Percentiles rank a stretch among this genome's conserved stretches.
These are phyloP conservation scores for Trichoderma sp. DNA, from an alignment of 2,329 filamentous ascomycete genomes.

Conservation along the genomic window DNA sequence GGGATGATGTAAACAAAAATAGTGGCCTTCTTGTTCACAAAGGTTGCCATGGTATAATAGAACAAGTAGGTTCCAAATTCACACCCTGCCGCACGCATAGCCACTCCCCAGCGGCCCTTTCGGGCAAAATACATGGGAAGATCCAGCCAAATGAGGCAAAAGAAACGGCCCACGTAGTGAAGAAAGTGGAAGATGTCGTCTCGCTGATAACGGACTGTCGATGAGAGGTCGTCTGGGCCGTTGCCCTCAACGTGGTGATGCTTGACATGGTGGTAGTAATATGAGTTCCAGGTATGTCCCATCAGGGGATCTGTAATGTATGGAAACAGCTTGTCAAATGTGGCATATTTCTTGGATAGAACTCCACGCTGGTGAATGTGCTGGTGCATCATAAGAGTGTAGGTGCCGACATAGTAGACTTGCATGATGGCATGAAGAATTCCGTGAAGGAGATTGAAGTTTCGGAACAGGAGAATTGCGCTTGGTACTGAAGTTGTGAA, in stretches of 20 bases:
- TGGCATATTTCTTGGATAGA: slow-evolving; percentile 51
- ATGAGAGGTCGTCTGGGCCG: slow-evolving; percentile 71
- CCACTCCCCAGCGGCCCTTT: slow-evolving; percentile 57
- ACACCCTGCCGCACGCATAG: slow-evolving; percentile 56
- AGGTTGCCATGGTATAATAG: slow-evolving; percentile 48
- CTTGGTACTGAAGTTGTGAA: slow-evolving; percentile 67
- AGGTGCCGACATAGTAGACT: slow-evolving; percentile 67
- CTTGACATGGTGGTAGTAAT: slow-evolving; percentile 84
- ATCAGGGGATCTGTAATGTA: slow-evolving; percentile 74
- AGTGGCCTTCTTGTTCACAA: slow-evolving; percentile 54
- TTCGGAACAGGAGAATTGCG: slow-evolving; percentile 61
- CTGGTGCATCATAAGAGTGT: slow-evolving; percentile 81
- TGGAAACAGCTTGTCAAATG: slow-evolving; percentile 66
- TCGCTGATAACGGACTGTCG: slow-evolving; percentile 73
- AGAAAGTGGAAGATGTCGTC: slow-evolving; percentile 65
- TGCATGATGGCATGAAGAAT: slow-evolving; percentile 65
- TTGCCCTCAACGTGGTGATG: slow-evolving; percentile 83
- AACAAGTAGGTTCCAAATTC: slow-evolving; percentile 58
- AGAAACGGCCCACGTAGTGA: slow-evolving; percentile 71
- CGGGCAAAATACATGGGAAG: slow-evolving; percentile 70
- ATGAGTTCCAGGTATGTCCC: slow-evolving; percentile 83
- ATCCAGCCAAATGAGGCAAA: slow-evolving; percentile 71
- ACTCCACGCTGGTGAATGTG: slow-evolving; percentile 78
- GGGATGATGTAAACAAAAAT: slow-evolving; percentile 67
- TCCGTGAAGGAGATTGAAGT: slow-evolving; percentile 67